Evolutionary conservation across 306 rosid species (phyloP), one percentile per base, ranked within the genome.

Genomic region (Bauhinia variegata): DNA sequence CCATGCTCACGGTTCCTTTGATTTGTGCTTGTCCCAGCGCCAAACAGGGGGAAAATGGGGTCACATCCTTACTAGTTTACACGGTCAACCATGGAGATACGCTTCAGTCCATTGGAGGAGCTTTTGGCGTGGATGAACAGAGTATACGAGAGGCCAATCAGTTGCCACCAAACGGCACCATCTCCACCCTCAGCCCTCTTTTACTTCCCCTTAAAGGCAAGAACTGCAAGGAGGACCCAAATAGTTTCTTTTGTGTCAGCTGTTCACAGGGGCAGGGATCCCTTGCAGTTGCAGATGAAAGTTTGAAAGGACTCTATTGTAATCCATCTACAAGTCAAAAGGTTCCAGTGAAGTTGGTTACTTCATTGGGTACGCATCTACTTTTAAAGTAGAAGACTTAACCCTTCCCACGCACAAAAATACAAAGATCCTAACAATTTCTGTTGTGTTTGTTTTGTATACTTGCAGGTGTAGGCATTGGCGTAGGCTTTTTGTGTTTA

Each of bases 21-120:
- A 8, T 80, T 33, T 86, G 86, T 30, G 84, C 89, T 38, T 85
- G 89, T 59, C 84, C 89, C 0, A 73, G 73, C 2, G 16, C 1
- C n/a, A 76, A 85, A 17, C 84, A 75, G 33, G 66, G 72, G 1
- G 66, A 53, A 47, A 74, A 9, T 11, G 88, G 83, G 18, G 74
- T 83, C 30, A 69, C 69, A 2, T 61, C 75, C 30, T 68, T 86
- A 63, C 61, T 86, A 16, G 60, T 74, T 56, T 58, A 80, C 67
- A 33, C 46, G 70, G 78, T 76, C 18, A 54, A 63, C 14, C 11
- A 19, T 17, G 67, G 75, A 39, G 86, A 81, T 5, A 72, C 72
- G 0, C 2, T 73, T 62, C 5, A 62, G 19, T 60, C 83, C 58
- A 78, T 85, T 30, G 86, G 76, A 62, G 57, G 57, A 64, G 74